phyloP scores from a whole-genome alignment of 2,329 filamentous ascomycete genomes.

The Xylaria sp. region DNA sequence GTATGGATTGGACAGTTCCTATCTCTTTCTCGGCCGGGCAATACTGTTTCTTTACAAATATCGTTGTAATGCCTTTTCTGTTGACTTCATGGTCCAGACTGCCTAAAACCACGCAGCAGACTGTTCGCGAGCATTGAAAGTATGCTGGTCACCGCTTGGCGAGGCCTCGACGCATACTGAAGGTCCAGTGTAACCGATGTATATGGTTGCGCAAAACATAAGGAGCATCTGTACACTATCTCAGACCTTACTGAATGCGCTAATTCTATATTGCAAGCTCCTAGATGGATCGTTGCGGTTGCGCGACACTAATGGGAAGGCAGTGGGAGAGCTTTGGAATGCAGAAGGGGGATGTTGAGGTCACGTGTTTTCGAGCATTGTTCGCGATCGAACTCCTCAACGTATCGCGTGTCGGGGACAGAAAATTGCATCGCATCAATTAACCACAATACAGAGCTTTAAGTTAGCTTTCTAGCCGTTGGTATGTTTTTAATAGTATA shows the following conservation, averaged over 20 bases:
- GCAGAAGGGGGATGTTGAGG: slow-evolving; percentile 2
- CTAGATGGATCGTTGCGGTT: slow-evolving; percentile 3
- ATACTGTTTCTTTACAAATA: background rate
- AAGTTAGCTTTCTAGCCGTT: background rate
- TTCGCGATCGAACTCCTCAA: slow-evolving; percentile 40
- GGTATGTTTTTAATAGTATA: background rate
- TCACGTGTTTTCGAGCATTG: slow-evolving; percentile 47
- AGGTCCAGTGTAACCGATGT: background rate
- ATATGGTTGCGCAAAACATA: slow-evolving; percentile 18
- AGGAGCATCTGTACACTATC: slow-evolving; percentile 28
- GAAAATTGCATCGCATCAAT: slow-evolving; percentile 15
- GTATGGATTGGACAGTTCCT: background rate
- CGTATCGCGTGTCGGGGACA: slow-evolving; percentile 34
- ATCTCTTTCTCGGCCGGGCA: background rate
- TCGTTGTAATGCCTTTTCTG: background rate
- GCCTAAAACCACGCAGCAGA: background rate
- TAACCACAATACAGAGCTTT: background rate
- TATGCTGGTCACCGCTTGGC: background rate
- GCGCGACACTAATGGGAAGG: slow-evolving; percentile 10
- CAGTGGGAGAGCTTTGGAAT: background rate
- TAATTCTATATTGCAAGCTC: slow-evolving; percentile 18
- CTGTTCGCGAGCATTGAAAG: slow-evolving; percentile 12
- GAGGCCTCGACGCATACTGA: background rate
- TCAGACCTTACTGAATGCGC: slow-evolving; percentile 26
- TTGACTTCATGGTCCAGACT: background rate